Conservation (phyloP, 805 yeast species). For the Candida pseudofarinosa region DNA sequence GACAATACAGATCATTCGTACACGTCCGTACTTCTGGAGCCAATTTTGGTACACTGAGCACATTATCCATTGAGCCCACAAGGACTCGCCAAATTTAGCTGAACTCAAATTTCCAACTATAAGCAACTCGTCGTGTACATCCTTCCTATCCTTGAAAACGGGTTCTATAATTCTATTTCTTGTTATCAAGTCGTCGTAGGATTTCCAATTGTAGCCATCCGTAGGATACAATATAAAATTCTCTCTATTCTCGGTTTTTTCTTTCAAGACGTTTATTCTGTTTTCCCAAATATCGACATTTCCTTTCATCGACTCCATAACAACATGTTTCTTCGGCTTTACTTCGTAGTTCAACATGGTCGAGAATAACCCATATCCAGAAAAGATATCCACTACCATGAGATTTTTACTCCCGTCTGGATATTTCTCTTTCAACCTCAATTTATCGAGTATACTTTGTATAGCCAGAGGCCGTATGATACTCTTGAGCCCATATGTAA, state of each 20-base stretch:
- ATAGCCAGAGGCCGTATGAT: constrained; percentile 18
- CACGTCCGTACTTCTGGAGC: constrained; percentile 68
- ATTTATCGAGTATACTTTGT: constrained; percentile 42
- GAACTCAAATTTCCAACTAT: constrained; percentile 57
- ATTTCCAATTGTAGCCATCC: constrained; percentile 68
- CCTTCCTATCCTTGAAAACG: constrained; percentile 22
- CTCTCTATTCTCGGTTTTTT: constrained; percentile 21
- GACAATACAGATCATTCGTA: constrained; percentile 68
- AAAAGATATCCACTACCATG: constrained; percentile 56
- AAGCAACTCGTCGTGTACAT: constrained; percentile 51
- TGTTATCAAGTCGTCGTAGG: constrained; percentile 49
- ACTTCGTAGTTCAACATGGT: constrained; percentile 56
- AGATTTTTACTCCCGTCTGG: constrained; percentile 30
- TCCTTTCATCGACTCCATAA: constrained; percentile 50
- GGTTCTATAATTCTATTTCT: constrained; percentile 40
- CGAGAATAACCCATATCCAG: constrained; percentile 60
- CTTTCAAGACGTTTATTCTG: constrained; percentile 19
- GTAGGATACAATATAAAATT: constrained; percentile 28
- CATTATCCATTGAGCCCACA: constrained; percentile 69
- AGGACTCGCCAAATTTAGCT: constrained; percentile 54
- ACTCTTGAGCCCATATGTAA: constrained; percentile 24
- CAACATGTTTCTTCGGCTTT: constrained; percentile 58
- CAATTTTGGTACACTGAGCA: constrained; percentile 69
- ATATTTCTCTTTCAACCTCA: constrained; percentile 38
- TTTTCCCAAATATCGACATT: constrained; percentile 24